phyloP scores from a whole-genome alignment of 73 alveolate genomes.

The Paramecium tetraurelia region DNA sequence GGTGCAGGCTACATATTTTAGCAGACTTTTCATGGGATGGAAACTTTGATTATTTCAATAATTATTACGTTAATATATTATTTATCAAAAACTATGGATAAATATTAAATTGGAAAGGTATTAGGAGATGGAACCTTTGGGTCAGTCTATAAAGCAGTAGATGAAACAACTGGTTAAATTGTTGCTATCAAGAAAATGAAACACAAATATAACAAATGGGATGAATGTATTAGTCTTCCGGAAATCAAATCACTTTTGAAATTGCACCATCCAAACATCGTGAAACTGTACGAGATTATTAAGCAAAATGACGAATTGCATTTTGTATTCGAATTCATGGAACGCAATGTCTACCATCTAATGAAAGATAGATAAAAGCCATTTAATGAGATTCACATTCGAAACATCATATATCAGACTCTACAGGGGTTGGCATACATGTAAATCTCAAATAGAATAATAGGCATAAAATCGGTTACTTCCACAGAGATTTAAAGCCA shows the following conservation, averaged over 20 bases:
- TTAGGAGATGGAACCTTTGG: slow-evolving; percentile 89
- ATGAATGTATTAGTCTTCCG: slow-evolving; percentile 82
- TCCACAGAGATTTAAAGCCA: slow-evolving; percentile 98
- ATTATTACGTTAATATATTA: not conserved
- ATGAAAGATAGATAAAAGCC: slow-evolving; percentile 89
- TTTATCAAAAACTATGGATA: slow-evolving; percentile 35
- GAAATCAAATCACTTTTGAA: slow-evolving; percentile 89
- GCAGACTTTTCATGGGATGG: not conserved
- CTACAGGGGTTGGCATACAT: slow-evolving; percentile 93
- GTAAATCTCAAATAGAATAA: slow-evolving; percentile 85
- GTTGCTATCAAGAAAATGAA: slow-evolving; percentile 70
- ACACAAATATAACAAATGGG: slow-evolving; percentile 87
- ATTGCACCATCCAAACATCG: slow-evolving; percentile 93
- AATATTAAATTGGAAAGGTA: slow-evolving; percentile 59
- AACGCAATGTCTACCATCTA: slow-evolving; percentile 88
- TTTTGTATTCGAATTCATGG: slow-evolving; percentile 98
- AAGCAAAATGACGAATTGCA: slow-evolving; percentile 90
- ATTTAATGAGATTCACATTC: slow-evolving; percentile 88
- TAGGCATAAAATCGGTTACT: slow-evolving; percentile 70
- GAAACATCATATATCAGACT: slow-evolving; percentile 93
- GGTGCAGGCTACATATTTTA: not conserved
- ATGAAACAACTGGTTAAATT: slow-evolving; percentile 82
- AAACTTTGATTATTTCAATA: not conserved
- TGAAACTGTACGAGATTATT: slow-evolving; percentile 84
- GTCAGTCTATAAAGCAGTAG: slow-evolving; percentile 82